Evolutionary conservation across 139 green algal genomes (phyloP).

Genomic region (Desmodesmus armatus): DNA sequence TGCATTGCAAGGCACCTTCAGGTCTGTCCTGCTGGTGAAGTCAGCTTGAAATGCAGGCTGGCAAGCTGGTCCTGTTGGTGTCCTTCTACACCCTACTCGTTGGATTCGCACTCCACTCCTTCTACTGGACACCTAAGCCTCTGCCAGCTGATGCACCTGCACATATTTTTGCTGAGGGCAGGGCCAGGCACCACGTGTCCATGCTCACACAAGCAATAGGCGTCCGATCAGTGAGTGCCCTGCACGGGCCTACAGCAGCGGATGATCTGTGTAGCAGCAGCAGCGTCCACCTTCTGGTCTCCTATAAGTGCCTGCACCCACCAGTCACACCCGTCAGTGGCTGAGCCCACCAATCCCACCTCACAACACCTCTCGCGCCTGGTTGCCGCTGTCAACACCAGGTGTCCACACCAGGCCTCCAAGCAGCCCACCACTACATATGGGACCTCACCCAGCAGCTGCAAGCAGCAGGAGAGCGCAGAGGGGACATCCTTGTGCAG

Average conservation of each 20-base stretch:
- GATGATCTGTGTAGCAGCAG: too few species aligned
- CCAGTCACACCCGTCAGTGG: too few species aligned
- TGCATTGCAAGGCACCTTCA: too few species aligned
- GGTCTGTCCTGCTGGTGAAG: too few species aligned
- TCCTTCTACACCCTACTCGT: neutral
- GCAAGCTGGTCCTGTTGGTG: neutral
- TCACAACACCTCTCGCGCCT: too few species aligned
- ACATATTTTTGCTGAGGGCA: slow-evolving; percentile 11
- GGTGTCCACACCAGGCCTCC: slow-evolving; percentile 32
- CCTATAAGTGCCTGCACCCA: too few species aligned
- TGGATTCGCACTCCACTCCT: neutral
- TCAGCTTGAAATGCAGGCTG: too few species aligned
- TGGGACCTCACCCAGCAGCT: slow-evolving; percentile 13
- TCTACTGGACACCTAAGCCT: slow-evolving; percentile 26
- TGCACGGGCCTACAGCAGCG: neutral
- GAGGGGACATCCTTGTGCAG: slow-evolving; percentile 5
- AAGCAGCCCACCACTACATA: slow-evolving; percentile 42
- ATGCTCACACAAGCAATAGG: slow-evolving; percentile 26
- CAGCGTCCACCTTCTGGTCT: too few species aligned
- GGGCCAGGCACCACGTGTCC: slow-evolving; percentile 18
- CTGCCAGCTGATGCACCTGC: neutral
- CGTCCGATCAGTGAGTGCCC: slow-evolving; percentile 21
- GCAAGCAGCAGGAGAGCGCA: neutral
- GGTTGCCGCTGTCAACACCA: neutral
- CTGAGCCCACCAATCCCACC: too few species aligned